These are phyloP conservation scores for Stropharia rugosoannulata DNA, from an alignment of 768 basidiomycete genomes.

Conservation along the genomic window DNA sequence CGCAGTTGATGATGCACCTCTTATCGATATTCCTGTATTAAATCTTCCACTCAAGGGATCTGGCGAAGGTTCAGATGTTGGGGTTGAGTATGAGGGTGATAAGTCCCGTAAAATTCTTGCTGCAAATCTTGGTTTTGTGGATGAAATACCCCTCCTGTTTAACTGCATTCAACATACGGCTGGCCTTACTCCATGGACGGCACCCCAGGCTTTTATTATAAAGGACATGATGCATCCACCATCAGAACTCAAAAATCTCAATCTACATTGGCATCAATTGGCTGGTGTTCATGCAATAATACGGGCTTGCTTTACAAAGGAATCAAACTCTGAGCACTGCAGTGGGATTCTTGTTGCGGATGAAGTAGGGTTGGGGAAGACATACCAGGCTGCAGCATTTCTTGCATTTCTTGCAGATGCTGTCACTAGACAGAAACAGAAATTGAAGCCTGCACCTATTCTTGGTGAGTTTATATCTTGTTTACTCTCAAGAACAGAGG, in stretches of 20 bases:
- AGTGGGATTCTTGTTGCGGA: constrained; percentile 23
- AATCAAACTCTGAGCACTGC: constrained; percentile 5
- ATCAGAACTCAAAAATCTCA: neutral
- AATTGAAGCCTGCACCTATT: neutral
- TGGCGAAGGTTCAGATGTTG: constrained; percentile 13
- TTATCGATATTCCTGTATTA: neutral
- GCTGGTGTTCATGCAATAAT: constrained; percentile 21
- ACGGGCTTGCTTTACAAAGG: constrained; percentile 13
- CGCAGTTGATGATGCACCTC: neutral
- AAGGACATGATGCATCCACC: neutral
- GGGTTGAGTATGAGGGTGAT: constrained; percentile 19
- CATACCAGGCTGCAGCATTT: constrained; percentile 16
- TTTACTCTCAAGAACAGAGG: too few relatives aligned
- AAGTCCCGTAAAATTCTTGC: constrained; percentile 7
- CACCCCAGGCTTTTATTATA: neutral
- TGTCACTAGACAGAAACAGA: neutral
- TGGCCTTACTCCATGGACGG: constrained; percentile 20
- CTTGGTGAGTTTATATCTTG: neutral
- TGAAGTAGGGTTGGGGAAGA: constrained; percentile 33
- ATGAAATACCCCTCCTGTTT: constrained; percentile 20
- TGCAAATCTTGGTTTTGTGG: constrained; percentile 16
- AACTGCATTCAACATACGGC: constrained; percentile 13
- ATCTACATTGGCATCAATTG: constrained; percentile 26
- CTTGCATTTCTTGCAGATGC: constrained; percentile 19
- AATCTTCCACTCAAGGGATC: neutral